Evolutionary conservation across 1,284 basidiomycete species (phyloP), one percentile per base, ranked within the genome.

Genomic region (Sporisorium exsertum): DNA sequence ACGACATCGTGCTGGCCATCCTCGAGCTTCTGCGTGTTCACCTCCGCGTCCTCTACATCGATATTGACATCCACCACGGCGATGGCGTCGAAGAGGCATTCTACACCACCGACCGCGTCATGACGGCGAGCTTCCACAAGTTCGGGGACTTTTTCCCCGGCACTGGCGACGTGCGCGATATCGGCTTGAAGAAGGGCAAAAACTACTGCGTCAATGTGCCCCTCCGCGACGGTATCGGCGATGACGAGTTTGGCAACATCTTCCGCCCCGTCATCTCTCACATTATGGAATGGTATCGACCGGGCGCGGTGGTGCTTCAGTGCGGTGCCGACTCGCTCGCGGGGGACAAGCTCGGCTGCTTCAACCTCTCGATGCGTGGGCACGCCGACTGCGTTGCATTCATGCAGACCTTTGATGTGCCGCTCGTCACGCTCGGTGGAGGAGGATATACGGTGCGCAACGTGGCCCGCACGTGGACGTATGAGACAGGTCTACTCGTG

Each of bases 1-100:
- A 99, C 87, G 95, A 96, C 77, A 87, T 80, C 37, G 78, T 82
- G 6, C 72, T 85, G 3, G 81, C 79, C 26, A 84, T 85, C 42
- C 74, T 84, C 40, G 83, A 85, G 73, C 76, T 85, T 27, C 62
- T 85, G 16, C 69, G 88, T 20, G 87, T 87, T 71, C 89, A 90
- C 82, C 90, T 93, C 0, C 92, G 97, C 62, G 95, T 99, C 2
- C 88, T 99, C 26, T 99, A 99, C 86, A 93, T 99, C 84, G 96
- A 99, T 86, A 96, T 99, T 64, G 96, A 99, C 86, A 94, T 95
- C 63, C 96, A 98, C 86, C 96, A 99, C 81, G 96, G 96, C 8
- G 97, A 99, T 84, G 97, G 96, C 20, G 96, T 99, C 37, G 96
- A 99, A 82, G 96, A 99, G 85, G 97, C 96, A 1, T 99, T 99